phyloP scores from a whole-genome alignment of 2,329 filamentous ascomycete genomes.

The Colletotrichum limetticola region DNA sequence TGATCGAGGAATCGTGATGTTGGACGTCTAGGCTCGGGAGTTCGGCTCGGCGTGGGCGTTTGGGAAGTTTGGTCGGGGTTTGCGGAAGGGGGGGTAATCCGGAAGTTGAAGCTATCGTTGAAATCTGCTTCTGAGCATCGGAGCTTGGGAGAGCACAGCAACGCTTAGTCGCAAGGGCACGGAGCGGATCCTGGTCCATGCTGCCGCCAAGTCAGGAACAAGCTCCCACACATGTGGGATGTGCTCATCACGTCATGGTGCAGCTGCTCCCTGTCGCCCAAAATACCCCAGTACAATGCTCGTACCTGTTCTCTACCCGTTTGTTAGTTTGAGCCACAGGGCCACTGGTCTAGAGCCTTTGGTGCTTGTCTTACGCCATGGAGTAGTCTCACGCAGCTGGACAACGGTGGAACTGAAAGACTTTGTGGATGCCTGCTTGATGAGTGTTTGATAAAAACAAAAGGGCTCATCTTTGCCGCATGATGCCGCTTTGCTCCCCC shows the following conservation, averaged over 20 bases:
- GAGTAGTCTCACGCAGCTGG: no score
- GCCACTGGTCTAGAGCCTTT: constrained; percentile 9
- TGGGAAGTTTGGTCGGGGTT: constrained; percentile 1
- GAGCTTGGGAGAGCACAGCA: constrained; percentile 19
- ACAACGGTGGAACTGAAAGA: not conserved
- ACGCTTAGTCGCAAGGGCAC: constrained; percentile 16
- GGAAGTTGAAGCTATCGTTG: constrained; percentile 31
- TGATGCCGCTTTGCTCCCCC: not conserved
- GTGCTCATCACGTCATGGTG: constrained; percentile 36
- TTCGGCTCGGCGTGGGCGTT: not conserved
- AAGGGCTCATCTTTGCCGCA: not conserved
- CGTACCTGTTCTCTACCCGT: not conserved
- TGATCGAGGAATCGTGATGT: not conserved
- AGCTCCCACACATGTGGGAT: constrained; percentile 31
- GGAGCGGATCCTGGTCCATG: constrained; percentile 8
- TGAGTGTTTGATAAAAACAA: not conserved
- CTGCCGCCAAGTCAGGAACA: constrained; percentile 32
- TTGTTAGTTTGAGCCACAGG: constrained; percentile 8
- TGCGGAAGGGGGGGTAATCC: constrained; percentile 10
- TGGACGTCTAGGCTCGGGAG: not conserved
- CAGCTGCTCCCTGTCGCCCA: constrained; percentile 12
- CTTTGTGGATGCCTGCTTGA: not conserved
- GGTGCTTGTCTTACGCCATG: not conserved
- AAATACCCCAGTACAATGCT: not conserved
- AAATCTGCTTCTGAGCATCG: constrained; percentile 19